A percentile compares a stretch with the other conserved stretches of the same genome.
Conservation (phyloP, 192 early-diverging fungal species). For the Dimargaris cristalligena region DNA sequence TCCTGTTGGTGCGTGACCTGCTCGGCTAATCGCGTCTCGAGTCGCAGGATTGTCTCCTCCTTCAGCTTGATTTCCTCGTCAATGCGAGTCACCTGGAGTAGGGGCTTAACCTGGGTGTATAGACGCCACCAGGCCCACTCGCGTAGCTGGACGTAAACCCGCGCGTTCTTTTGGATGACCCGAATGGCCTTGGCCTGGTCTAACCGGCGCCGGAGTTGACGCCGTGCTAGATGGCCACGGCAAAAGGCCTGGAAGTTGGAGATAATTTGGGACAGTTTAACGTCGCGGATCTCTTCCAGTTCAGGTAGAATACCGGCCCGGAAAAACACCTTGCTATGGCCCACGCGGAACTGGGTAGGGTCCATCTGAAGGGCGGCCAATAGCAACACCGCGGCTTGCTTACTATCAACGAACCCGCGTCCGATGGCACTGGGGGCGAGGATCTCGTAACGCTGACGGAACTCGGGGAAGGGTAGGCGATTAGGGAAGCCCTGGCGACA, state of each 20-base stretch:
- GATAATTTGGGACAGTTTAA: slow-evolving; percentile 66
- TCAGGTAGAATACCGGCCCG: slow-evolving; percentile 84
- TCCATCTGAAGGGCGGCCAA: slow-evolving; percentile 64
- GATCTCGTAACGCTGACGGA: slow-evolving; percentile 86
- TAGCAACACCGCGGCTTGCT: slow-evolving; percentile 63
- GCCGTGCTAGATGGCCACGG: slow-evolving; percentile 68
- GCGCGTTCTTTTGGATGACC: slow-evolving; percentile 87
- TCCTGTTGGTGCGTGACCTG: slow-evolving; percentile 40
- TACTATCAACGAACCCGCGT: slow-evolving; percentile 72
- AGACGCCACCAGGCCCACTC: slow-evolving; percentile 97
- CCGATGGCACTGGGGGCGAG: slow-evolving; percentile 64
- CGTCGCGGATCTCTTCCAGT: slow-evolving; percentile 81
- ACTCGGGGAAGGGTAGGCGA: slow-evolving; percentile 78
- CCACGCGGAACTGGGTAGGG: slow-evolving; percentile 66
- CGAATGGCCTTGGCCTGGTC: slow-evolving; percentile 77
- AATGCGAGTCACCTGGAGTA: slow-evolving; percentile 60
- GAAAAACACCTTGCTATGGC: slow-evolving; percentile 94
- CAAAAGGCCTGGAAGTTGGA: slow-evolving; percentile 72
- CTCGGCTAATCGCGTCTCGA: slow-evolving; percentile 42
- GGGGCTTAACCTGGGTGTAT: slow-evolving; percentile 80
- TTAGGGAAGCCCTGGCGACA: slow-evolving; percentile 93
- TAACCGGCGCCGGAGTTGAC: slow-evolving; percentile 39
- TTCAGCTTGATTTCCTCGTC: slow-evolving; percentile 66
- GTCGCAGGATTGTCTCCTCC: slow-evolving; percentile 51
- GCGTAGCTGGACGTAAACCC: slow-evolving; percentile 70